Conservation (phyloP, 2,329 filamentous ascomycete genomes). For the Penicillium palitans region DNA sequence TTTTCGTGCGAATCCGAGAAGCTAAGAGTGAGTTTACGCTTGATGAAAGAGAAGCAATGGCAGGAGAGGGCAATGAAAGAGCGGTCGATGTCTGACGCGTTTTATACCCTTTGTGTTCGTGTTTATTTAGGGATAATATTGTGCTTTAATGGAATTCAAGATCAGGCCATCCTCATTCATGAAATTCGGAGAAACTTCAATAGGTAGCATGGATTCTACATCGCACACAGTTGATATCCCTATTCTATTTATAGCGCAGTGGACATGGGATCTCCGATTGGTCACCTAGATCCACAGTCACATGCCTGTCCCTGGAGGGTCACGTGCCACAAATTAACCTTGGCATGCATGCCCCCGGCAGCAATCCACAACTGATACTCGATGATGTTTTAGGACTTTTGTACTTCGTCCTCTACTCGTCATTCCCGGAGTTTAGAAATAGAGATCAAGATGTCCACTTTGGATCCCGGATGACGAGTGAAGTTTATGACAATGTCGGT, state of each 20-base stretch:
- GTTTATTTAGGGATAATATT: neutral
- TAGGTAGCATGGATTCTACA: neutral
- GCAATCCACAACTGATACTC: neutral
- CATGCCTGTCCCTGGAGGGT: neutral
- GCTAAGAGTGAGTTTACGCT: conserved; percentile 59
- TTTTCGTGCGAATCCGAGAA: conserved; percentile 56
- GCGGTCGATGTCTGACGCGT: neutral
- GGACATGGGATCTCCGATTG: neutral
- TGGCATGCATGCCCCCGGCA: neutral
- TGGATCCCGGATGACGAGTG: neutral
- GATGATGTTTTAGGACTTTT: neutral
- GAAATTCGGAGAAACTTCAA: neutral
- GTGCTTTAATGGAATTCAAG: neutral
- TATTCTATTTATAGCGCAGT: neutral
- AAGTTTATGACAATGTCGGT: conserved; percentile 6
- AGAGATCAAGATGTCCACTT: conserved; percentile 5
- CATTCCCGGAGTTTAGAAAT: neutral
- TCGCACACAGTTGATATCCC: neutral
- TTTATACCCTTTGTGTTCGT: neutral
- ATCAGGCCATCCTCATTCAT: neutral
- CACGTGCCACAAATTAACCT: neutral
- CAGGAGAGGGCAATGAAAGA: neutral
- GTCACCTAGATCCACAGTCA: neutral
- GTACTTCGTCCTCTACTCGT: neutral
- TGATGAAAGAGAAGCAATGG: conserved; percentile 51